Conservation (phyloP, 306 rosid species). For the Dryas octopetala region DNA sequence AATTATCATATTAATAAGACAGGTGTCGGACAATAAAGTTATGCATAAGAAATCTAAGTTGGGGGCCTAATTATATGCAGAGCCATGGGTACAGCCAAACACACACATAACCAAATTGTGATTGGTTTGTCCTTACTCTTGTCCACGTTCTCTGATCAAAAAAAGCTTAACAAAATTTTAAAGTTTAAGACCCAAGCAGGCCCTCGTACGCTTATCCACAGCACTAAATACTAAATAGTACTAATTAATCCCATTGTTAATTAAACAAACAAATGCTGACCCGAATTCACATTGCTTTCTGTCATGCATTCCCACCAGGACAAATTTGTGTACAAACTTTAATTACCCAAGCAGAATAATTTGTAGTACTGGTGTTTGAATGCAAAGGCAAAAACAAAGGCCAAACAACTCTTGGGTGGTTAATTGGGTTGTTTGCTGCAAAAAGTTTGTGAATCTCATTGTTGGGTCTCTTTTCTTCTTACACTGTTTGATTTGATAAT, state of each 20-base stretch:
- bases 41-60: slow-evolving; percentile 19
- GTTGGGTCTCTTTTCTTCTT: neutral
- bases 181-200: too few relatives aligned
- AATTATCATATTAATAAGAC: slow-evolving; percentile 20
- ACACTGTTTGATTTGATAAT: neutral
- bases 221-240: neutral
- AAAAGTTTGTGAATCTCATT: neutral
- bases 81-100: slow-evolving; percentile 28
- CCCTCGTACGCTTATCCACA: slow-evolving; percentile 34
- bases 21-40: slow-evolving; percentile 40
- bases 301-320: too few relatives aligned
- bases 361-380: too few relatives aligned
- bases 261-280: neutral
- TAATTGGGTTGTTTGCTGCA: neutral
- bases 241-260: neutral
- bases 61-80: slow-evolving; percentile 28
- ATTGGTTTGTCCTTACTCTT: slow-evolving; percentile 55
- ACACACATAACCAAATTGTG: slow-evolving; percentile 42
- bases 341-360: too few relatives aligned
- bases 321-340: too few relatives aligned
- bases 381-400: too few relatives aligned
- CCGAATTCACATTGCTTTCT: slow-evolving; percentile 5
- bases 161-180: slow-evolving; percentile 8
- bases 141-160: slow-evolving; percentile 31
- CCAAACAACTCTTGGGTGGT: too few relatives aligned